phyloP scores from a whole-genome alignment of 2,329 filamentous ascomycete species.

The Microcyclospora tardicrescens region DNA sequence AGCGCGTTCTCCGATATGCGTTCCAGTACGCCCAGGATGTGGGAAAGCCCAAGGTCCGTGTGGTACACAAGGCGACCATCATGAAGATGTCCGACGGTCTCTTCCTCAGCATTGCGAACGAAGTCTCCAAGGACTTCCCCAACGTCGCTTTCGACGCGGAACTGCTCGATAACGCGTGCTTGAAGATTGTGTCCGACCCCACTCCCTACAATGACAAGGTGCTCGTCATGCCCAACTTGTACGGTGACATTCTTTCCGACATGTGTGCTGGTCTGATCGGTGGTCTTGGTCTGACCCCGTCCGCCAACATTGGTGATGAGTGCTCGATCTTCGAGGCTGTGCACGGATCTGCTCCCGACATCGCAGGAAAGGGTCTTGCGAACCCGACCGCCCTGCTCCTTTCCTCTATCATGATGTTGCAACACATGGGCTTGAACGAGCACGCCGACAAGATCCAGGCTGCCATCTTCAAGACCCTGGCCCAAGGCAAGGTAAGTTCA shows the following conservation, averaged over 20 bases:
- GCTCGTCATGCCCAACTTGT: slow-evolving; percentile 92
- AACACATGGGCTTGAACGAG: slow-evolving; percentile 84
- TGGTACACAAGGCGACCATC: slow-evolving; percentile 99
- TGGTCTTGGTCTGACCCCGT: slow-evolving; percentile 91
- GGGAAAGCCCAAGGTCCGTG: slow-evolving; percentile 91
- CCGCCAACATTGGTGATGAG: slow-evolving; percentile 96
- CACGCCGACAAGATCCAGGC: slow-evolving; percentile 82
- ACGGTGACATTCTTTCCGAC: slow-evolving; percentile 98
- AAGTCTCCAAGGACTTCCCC: slow-evolving; percentile 91
- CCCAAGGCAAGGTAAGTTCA: slow-evolving; percentile 70
- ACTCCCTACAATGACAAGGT: slow-evolving; percentile 98
- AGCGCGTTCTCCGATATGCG: slow-evolving; percentile 91
- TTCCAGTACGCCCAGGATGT: slow-evolving; percentile 96
- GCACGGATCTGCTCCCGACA: slow-evolving; percentile 93
- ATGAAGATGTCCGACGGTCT: slow-evolving; percentile 99
- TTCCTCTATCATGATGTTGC: slow-evolving; percentile 98
- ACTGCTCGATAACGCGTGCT: slow-evolving; percentile 96
- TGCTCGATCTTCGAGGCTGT: slow-evolving; percentile 99
- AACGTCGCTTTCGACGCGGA: slow-evolving; percentile 93
- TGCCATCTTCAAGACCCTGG: slow-evolving; percentile 87
- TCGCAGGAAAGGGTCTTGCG: slow-evolving; percentile 87
- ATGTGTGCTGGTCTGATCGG: slow-evolving; percentile 99
- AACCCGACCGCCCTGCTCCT: slow-evolving; percentile 95
- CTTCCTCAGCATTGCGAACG: slow-evolving; percentile 75
- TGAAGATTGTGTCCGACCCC: slow-evolving; percentile 97